These are phyloP conservation scores for Plectranthus barbatus DNA, from an alignment of 257 asterid species.

Conservation along the genomic window DNA sequence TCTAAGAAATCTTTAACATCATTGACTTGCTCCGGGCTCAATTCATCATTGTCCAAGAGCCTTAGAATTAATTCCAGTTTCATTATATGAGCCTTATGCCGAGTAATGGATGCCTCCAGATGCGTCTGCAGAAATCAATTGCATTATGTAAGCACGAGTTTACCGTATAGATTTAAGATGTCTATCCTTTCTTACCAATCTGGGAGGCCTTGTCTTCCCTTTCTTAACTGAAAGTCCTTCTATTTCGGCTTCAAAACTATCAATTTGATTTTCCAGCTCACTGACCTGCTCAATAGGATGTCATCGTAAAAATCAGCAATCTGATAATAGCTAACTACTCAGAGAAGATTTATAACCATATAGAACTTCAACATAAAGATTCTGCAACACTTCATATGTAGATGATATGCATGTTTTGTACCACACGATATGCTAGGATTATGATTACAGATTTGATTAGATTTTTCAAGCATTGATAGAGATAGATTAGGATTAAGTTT, in stretches of 20 bases:
- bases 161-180: conserved; percentile 6
- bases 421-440: too few species aligned
- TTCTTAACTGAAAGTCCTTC: conserved; percentile 96
- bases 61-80: conserved; percentile 89
- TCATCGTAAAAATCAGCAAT: conserved; percentile 9
- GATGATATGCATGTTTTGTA: too few species aligned
- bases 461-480: too few species aligned
- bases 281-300: conserved; percentile 55
- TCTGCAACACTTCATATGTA: neutral
- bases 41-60: conserved; percentile 90
- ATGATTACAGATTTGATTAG: too few species aligned
- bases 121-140: conserved; percentile 51
- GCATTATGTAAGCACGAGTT: conserved; percentile 2
- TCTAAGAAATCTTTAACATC: conserved; percentile 98
- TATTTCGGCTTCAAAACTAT: conserved; percentile 93
- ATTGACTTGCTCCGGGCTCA: conserved; percentile 97
- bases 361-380: neutral
- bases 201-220: conserved; percentile 95
- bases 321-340: neutral
- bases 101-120: conserved; percentile 84
- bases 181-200: conserved; percentile 55
- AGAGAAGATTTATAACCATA: neutral
- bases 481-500: too few species aligned
- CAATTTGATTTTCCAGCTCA: conserved; percentile 95
- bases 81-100: conserved; percentile 99